A percentile compares a stretch with the other conserved stretches of the same genome.
phyloP scores from a whole-genome alignment of 2,329 filamentous ascomycete species.

The Colletotrichum tamarilloi region DNA sequence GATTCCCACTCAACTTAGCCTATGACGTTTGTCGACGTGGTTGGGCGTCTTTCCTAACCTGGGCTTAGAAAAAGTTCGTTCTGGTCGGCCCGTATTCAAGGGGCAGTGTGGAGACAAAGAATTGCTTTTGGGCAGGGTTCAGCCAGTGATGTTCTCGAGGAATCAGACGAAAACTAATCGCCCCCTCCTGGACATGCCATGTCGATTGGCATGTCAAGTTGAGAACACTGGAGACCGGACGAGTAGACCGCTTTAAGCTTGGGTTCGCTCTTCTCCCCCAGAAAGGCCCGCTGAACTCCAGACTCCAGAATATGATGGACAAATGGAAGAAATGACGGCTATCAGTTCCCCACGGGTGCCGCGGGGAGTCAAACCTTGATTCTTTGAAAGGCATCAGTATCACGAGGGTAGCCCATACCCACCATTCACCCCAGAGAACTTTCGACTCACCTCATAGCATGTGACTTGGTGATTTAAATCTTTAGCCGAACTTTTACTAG shows the following conservation, averaged over 20 bases:
- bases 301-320: not conserved
- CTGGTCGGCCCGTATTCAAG: not conserved
- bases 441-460: not conserved
- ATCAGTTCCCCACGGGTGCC: not conserved
- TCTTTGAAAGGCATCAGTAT: not conserved
- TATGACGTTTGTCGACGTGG: not conserved
- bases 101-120: not conserved
- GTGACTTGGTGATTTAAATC: not conserved
- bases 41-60: not conserved
- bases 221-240: not conserved
- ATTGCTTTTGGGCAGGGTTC: not conserved
- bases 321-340: not conserved
- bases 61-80: not conserved
- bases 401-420: not conserved
- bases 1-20: not conserved
- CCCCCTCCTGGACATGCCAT: not conserved
- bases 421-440: not conserved
- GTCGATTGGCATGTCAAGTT: not conserved
- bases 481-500: not conserved
- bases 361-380: not conserved
- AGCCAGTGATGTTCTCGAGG: not conserved
- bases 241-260: not conserved
- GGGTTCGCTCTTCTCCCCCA: not conserved
- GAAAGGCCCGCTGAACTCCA: not conserved
- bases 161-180: not conserved